Base-by-base conservation (phyloP, 2,329 filamentous ascomycete genomes). In the Claviceps sp. region DNA sequence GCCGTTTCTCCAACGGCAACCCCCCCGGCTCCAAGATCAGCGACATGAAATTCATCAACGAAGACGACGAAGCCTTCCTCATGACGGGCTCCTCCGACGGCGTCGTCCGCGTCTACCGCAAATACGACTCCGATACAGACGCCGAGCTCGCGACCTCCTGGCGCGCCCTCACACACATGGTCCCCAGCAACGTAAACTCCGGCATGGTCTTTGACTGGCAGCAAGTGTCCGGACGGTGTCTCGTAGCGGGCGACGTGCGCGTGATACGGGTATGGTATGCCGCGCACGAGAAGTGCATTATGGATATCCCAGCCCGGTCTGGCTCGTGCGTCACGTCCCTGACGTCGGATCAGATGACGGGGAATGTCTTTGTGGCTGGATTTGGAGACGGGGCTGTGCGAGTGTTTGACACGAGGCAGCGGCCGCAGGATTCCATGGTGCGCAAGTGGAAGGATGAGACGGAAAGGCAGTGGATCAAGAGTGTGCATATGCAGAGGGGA, bases 141-240 rank as follows among this genome's bases (percentile, higher is more conserved):
- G 84, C 93, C 30, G 87, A 95, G 68, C 78, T 98, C 34, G 89
- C 94, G 3, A 89, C 91, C 0, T 81, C 89, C 17, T 97, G 94
- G 81, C 82, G 93, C 47, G 93, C 93, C 4, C 71, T 98, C 54
- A 95, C 89, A 13, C 89, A 98, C 68, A 85, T 97, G 64, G 86
- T 97, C 5, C 89, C 90, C 4, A 95, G 88, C 66, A 95, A 91
- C 61, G 85, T 90, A 62, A 95, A 95, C 65, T 90, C 90, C 1
- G 93, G 93, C 22, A 85, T 98, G 69, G 91, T 97, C 26, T 94
- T 97, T 64, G 91, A 98, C 66, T 98, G 93, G 93, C 91, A 97
- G 66, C 93, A 98, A 70, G 90, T 94, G n/a, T 88, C 89, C 59
- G 93, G 93, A 7, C 87, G 89, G 55, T 84, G 95, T 7, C 77